A percentile compares a stretch with the other conserved stretches of the same genome.
phyloP scores from a whole-genome alignment of 192 early-diverging fungal species.

The Paraglomus brasilianum region DNA sequence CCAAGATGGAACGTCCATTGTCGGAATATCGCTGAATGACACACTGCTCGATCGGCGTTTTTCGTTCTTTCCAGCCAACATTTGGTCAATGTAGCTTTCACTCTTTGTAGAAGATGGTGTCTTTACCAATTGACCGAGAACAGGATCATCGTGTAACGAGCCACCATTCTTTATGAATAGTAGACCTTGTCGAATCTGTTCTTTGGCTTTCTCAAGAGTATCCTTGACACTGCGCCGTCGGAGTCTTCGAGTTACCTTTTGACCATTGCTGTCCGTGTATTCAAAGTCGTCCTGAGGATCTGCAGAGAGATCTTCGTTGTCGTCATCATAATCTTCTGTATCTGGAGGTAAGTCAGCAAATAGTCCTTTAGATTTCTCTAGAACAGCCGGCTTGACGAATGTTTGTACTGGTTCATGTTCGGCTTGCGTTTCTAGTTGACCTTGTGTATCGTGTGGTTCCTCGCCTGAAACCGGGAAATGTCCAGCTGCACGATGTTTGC shows the following conservation, averaged over 20 bases:
- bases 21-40: conserved; percentile 30
- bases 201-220: conserved; percentile 42
- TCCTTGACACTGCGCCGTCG: conserved; percentile 38
- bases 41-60: conserved; percentile 24
- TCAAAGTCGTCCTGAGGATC: not conserved
- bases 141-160: conserved; percentile 25
- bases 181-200: conserved; percentile 41
- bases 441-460: not conserved
- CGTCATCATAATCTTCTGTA: not conserved
- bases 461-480: conserved; percentile 12
- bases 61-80: conserved; percentile 12
- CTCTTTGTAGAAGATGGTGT: conserved; percentile 26
- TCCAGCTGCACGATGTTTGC: conserved; percentile 7
- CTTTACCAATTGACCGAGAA: conserved; percentile 23
- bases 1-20: conserved; percentile 27
- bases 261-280: not conserved
- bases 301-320: conserved; percentile 2
- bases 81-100: conserved; percentile 34
- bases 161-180: conserved; percentile 41
- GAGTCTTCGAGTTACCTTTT: conserved; percentile 31
- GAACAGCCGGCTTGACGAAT: not conserved
- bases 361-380: not conserved
- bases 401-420: not conserved
- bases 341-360: not conserved
- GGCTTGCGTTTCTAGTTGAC: not conserved